Percentiles rank a stretch among this genome's conserved stretches.
These are phyloP conservation scores for Adansonia madagascariensis DNA, from an alignment of 441 rosid genomes.

Conservation along the genomic window DNA sequence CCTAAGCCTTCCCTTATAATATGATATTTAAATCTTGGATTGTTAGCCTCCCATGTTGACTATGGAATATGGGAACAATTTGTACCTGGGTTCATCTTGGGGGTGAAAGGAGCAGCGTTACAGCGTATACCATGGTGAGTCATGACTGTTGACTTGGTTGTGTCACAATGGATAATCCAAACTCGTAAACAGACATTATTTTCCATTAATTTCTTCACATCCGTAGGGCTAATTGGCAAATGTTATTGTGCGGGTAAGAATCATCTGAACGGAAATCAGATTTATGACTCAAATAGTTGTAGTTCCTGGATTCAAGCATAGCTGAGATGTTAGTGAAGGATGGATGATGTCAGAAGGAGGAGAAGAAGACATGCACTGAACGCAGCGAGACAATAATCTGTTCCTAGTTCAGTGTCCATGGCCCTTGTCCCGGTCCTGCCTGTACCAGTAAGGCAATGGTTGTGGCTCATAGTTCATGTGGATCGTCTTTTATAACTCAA, in stretches of 20 bases:
- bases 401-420: background rate
- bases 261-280: background rate
- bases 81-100: background rate
- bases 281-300: background rate
- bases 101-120: background rate
- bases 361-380: background rate
- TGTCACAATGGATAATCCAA: too few species aligned
- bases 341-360: background rate
- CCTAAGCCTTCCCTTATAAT: background rate
- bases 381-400: background rate
- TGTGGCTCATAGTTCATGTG: background rate
- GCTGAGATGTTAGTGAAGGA: background rate
- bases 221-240: background rate
- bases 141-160: too few species aligned
- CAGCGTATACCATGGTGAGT: background rate
- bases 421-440: background rate
- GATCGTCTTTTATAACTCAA: background rate
- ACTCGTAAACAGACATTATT: too few species aligned
- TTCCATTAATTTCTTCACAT: too few species aligned
- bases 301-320: background rate
- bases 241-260: background rate
- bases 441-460: background rate
- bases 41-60: background rate
- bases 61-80: background rate
- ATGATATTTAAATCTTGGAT: background rate